Percentiles rank a stretch among this genome's conserved stretches.
phyloP scores from a whole-genome alignment of 345 rosid genomes.

The Populus euphratica region DNA sequence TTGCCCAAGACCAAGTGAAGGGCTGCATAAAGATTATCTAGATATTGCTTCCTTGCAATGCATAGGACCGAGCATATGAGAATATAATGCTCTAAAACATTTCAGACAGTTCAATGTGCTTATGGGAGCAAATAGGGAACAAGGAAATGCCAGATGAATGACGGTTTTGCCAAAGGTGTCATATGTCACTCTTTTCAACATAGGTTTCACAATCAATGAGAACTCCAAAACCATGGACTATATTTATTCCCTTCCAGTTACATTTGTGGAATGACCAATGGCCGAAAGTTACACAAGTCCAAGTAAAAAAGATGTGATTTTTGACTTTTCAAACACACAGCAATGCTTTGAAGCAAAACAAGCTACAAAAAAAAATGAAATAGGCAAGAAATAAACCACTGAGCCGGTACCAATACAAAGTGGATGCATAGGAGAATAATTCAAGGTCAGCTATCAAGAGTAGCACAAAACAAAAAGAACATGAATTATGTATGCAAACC shows the following conservation, averaged over 20 bases:
- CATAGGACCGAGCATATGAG: neutral
- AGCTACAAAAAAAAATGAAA: neutral
- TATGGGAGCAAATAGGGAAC: neutral
- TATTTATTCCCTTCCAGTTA: neutral
- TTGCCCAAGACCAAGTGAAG: neutral
- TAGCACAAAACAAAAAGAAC: neutral
- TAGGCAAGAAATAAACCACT: neutral
- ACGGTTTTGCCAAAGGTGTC: neutral
- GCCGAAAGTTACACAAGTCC: neutral
- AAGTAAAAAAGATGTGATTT: neutral
- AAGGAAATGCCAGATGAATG: neutral
- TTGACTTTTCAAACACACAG: neutral
- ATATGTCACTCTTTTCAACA: neutral
- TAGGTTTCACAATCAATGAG: neutral
- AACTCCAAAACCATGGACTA: neutral
- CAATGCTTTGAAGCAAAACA: neutral
- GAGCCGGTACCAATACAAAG: neutral
- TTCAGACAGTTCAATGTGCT: neutral
- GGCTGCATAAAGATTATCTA: neutral
- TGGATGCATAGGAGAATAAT: neutral
- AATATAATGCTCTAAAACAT: neutral
- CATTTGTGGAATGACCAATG: neutral
- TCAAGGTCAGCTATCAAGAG: neutral
- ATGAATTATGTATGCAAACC: constrained; percentile 39
- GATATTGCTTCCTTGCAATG: neutral